Base-by-base conservation (phyloP, 2,329 filamentous ascomycete genomes). In the Sordariomycetes sp. region DNA sequence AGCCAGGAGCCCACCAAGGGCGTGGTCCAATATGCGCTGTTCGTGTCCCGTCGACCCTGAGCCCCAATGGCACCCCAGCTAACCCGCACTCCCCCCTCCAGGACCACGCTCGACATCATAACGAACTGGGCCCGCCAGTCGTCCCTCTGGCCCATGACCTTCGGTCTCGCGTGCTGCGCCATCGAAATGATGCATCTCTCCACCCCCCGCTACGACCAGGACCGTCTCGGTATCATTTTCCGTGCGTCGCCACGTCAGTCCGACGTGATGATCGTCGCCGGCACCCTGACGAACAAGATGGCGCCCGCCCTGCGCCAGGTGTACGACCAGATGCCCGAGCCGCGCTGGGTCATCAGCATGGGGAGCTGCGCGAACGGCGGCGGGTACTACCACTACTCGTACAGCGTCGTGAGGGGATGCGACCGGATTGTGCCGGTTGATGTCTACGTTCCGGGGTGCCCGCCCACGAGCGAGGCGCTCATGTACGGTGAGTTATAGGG, bases 271-370 rank as follows among this genome's bases (percentile, higher is more conserved):
- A 94, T 96, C 67, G 90, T 96, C 32, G 90, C 91, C 37, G 91
- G 91, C 60, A 96, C 91, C 37, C 81, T 96, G 62, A 95, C 90
- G 65, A 96, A 96, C 80, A 96, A 96, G 79, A 96, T 96, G 91
- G 90, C 90, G 1, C 90, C 91, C 2, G 91, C 91, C 46, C 77
- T 96, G 68, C 81, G 91, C 72, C 89, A 94, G 75, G 87, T 95
- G 62, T 96, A 96, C 76, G 91, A 96, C 72, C 91, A 96, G 78
- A 96, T 96, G 90, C 90, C 90, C 37, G 90, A 96, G 34, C 90
- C 90, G 20, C 81, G 88, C 68, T 96, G 90, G 90, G 90, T 93
- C 66, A 72, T 83, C 67, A 89, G 85, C 65, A 93, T 93, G 89
- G 89, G 89, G 16, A 89, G 85, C 67, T 93, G 89, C 72, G 89